Conservation (phyloP, 495 filamentous ascomycete species). For the Hamigera avellanea region DNA sequence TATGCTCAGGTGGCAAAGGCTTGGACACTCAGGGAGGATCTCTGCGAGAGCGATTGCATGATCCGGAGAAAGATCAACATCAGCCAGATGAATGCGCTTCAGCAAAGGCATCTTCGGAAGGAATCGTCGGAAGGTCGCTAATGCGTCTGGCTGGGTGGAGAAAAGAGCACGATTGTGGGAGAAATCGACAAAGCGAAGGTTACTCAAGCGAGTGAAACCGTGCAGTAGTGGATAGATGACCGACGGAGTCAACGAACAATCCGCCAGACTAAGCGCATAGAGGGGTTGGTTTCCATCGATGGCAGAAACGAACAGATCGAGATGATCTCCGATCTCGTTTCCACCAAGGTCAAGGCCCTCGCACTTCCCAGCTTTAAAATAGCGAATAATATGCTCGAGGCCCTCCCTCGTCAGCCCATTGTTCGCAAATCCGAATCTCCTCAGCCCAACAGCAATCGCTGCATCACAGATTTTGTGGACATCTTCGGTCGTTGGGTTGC, state of each 20-base stretch:
- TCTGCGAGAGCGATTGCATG: constrained; percentile 86
- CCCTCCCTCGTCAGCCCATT: constrained; percentile 65
- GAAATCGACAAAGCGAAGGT: constrained; percentile 81
- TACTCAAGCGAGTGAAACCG: constrained; percentile 53
- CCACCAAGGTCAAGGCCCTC: constrained; percentile 89
- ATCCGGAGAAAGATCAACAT: constrained; percentile 75
- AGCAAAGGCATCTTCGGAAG: constrained; percentile 69
- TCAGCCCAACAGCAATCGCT: constrained; percentile 58
- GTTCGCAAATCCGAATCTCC: constrained; percentile 68
- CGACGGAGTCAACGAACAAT: constrained; percentile 66
- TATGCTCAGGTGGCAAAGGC: constrained; percentile 77
- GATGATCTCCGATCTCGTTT: constrained; percentile 64
- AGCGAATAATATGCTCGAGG: constrained; percentile 62
- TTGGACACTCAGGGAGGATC: constrained; percentile 73
- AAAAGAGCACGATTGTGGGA: constrained; percentile 83
- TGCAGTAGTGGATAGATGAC: constrained; percentile 69
- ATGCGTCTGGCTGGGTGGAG: constrained; percentile 56
- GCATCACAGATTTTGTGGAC: constrained; percentile 67
- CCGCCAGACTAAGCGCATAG: constrained; percentile 76
- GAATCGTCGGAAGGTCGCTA: constrained; percentile 68
- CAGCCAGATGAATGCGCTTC: constrained; percentile 77
- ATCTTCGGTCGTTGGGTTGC: constrained; percentile 55
- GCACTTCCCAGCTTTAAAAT: constrained; percentile 61
- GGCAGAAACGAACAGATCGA: constrained; percentile 54
- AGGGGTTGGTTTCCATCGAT: constrained; percentile 52